These are phyloP conservation scores for Penicillium alfredii DNA, from an alignment of 495 filamentous ascomycete species.

Conservation along the genomic window DNA sequence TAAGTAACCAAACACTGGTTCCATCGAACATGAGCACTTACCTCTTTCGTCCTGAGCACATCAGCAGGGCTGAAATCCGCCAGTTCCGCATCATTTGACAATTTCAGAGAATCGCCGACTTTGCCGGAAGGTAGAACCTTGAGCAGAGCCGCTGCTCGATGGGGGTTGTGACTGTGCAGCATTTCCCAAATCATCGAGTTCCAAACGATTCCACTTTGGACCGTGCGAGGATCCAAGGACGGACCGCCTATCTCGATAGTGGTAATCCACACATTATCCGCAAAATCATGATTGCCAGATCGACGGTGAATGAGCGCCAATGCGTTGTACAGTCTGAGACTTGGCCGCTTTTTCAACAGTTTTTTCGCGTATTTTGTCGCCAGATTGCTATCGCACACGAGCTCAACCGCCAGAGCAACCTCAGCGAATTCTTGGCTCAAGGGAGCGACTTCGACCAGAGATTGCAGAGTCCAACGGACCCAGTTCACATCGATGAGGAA, in stretches of 20 bases:
- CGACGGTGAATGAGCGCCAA: slow-evolving; percentile 69
- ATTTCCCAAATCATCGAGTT: slow-evolving; percentile 68
- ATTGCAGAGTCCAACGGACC: slow-evolving; percentile 48
- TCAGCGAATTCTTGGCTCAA: slow-evolving; percentile 54
- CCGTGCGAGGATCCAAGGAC: too few species aligned
- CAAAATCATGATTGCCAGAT: slow-evolving; percentile 46
- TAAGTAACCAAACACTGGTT: slow-evolving; percentile 5
- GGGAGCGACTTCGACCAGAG: slow-evolving; percentile 41
- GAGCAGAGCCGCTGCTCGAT: slow-evolving; percentile 43
- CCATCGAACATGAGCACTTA: slow-evolving; percentile 21
- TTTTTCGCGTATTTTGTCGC: slow-evolving; percentile 67
- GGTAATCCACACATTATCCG: slow-evolving; percentile 59
- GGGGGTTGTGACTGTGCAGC: slow-evolving; percentile 43
- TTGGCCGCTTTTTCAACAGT: slow-evolving; percentile 62
- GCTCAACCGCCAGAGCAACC: slow-evolving; percentile 67
- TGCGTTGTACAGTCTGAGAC: slow-evolving; percentile 66
- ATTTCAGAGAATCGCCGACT: slow-evolving; percentile 17
- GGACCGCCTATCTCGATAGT: too few species aligned
- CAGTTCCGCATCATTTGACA: slow-evolving; percentile 1
- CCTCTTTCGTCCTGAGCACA: slow-evolving; percentile 48
- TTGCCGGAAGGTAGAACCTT: slow-evolving; percentile 34
- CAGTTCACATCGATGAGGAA: slow-evolving; percentile 37
- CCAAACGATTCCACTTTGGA: slow-evolving; percentile 55
- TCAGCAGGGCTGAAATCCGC: slow-evolving; percentile 29
- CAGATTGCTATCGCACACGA: slow-evolving; percentile 45